These are phyloP conservation scores for Rosa lucieae DNA, from an alignment of 306 rosid species.

Conservation along the genomic window DNA sequence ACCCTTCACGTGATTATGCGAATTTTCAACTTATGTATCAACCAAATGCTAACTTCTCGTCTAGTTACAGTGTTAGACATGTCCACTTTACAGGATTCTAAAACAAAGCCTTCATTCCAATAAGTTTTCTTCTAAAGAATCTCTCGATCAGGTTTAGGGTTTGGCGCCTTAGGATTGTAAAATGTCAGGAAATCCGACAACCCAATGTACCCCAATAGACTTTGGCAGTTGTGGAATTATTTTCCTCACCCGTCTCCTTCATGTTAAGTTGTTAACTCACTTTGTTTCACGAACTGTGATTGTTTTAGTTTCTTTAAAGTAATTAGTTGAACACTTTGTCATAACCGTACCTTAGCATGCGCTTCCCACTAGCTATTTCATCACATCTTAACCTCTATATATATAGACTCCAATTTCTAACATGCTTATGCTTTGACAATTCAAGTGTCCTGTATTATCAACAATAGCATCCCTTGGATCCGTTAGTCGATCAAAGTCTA, in stretches of 20 bases:
- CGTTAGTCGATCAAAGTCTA: too few species aligned
- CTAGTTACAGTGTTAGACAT: background rate
- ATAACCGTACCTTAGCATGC: too few species aligned
- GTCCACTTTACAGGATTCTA: background rate
- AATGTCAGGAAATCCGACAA: background rate
- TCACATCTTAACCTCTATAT: too few species aligned
- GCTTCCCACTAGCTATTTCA: too few species aligned
- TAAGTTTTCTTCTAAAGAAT: background rate
- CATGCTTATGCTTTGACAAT: too few species aligned
- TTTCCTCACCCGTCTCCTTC: background rate
- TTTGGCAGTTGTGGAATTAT: background rate
- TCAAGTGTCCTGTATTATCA: too few species aligned
- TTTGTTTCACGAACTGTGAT: background rate
- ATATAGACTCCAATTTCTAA: too few species aligned
- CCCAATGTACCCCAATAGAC: background rate
- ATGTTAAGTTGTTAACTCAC: background rate
- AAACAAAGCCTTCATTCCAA: background rate
- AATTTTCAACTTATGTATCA: background rate
- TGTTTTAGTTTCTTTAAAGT: too few species aligned
- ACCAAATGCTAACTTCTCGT: background rate
- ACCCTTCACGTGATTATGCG: conserved; percentile 16
- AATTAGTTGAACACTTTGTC: too few species aligned
- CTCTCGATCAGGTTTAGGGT: background rate
- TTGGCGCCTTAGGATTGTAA: background rate
- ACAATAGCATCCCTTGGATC: too few species aligned